These are phyloP conservation scores for Taphrina sp. DNA, from an alignment of 1,139 yeast species.

Conservation along the genomic window DNA sequence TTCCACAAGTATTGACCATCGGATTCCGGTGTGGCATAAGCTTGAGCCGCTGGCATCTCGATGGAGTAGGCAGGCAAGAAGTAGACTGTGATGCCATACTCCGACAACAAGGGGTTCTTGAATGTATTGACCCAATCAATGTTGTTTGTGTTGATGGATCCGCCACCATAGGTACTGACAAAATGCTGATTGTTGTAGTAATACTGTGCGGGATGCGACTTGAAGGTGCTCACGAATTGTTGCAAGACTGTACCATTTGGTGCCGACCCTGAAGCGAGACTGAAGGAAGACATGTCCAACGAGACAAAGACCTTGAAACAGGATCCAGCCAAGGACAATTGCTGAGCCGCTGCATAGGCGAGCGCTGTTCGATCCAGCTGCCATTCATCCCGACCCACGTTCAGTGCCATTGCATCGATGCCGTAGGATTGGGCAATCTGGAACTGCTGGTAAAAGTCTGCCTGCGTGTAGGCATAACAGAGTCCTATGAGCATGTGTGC, in stretches of 20 bases:
- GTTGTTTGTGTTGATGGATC: background rate
- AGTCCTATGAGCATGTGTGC: conserved; percentile 34
- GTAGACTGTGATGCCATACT: conserved; percentile 9
- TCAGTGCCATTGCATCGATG: conserved; percentile 34
- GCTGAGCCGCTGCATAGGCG: conserved; percentile 28
- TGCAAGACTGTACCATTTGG: too few species aligned
- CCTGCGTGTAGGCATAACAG: background rate
- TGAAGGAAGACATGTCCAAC: conserved; percentile 11
- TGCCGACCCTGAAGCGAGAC: too few species aligned
- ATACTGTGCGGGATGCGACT: conserved; percentile 14
- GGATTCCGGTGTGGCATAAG: too few species aligned
- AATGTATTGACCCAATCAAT: conserved; percentile 27
- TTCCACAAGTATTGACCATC: conserved; percentile 33
- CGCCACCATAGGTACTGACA: conserved; percentile 32
- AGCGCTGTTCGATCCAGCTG: conserved; percentile 10
- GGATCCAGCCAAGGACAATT: too few species aligned
- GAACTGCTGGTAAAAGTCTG: conserved; percentile 13
- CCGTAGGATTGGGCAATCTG: conserved; percentile 16
- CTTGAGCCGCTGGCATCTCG: too few species aligned
- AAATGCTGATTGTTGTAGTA: conserved; percentile 4
- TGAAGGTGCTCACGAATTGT: conserved; percentile 11
- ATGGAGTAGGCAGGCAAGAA: conserved; percentile 31
- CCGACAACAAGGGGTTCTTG: conserved; percentile 11
- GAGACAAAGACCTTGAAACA: conserved; percentile 22
- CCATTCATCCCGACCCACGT: conserved; percentile 31